Evolutionary conservation across 202 grass and related monocot species (phyloP).

Genomic region (Bolboschoenoplectus hybrid): DNA sequence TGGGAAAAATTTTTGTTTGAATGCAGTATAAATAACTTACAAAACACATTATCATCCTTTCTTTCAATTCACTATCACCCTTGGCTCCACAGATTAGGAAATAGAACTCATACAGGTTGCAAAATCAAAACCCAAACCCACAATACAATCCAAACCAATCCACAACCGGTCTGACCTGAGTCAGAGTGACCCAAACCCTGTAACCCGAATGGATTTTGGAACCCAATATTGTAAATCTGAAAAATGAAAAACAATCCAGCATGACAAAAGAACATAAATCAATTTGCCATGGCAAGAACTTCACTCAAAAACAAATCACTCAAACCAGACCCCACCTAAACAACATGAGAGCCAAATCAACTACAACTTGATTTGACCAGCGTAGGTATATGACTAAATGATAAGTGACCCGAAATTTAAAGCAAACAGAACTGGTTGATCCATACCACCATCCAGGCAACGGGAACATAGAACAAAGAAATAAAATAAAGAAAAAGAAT

Average conservation of each 20-base stretch:
- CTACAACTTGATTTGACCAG: neutral
- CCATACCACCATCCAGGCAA: neutral
- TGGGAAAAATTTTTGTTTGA: neutral
- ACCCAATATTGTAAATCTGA: neutral
- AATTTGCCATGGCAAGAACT: neutral
- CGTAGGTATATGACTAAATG: neutral
- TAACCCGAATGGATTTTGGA: no score
- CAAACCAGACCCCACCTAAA: neutral
- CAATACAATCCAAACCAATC: neutral
- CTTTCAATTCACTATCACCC: neutral
- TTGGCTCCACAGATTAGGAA: neutral
- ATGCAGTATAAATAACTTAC: neutral
- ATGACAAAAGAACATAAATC: neutral
- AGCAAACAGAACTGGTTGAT: neutral
- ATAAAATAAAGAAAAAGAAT: neutral
- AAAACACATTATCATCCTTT: neutral
- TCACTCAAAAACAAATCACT: neutral
- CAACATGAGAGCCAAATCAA: neutral
- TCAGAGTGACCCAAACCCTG: neutral
- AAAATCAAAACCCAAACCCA: neutral
- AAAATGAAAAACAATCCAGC: neutral
- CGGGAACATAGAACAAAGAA: slow-evolving; percentile 2
- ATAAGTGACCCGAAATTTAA: neutral
- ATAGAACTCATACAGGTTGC: neutral
- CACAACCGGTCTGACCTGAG: neutral